Evolutionary conservation across 2,329 filamentous ascomycete species (phyloP).

Genomic region (Cladosporium colombiae): DNA sequence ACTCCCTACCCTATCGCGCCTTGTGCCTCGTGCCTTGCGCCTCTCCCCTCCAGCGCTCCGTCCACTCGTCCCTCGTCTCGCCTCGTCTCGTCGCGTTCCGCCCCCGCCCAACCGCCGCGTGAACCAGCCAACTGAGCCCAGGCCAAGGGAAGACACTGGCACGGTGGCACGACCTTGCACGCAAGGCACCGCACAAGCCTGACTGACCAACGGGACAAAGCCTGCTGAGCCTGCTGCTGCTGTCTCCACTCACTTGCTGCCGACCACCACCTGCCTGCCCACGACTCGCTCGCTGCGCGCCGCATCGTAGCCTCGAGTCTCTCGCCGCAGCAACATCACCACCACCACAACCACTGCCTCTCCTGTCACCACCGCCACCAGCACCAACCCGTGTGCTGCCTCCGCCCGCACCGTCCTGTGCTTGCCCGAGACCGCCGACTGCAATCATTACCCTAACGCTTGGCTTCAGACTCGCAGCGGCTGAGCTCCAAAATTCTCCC

Average conservation of each 20-base stretch:
- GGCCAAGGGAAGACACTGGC: slow-evolving; percentile 2
- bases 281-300: neutral
- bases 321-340: neutral
- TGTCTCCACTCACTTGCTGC: slow-evolving; percentile 5
- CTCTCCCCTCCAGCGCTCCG: neutral
- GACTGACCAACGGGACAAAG: slow-evolving; percentile 11
- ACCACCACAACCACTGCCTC: neutral
- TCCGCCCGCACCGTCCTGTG: neutral
- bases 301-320: neutral
- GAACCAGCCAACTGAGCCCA: slow-evolving; percentile 3
- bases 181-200: slow-evolving; percentile 12
- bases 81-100: slow-evolving; percentile 1
- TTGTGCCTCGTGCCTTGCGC: neutral
- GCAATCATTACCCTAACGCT: neutral
- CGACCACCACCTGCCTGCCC: slow-evolving; percentile 1
- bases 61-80: slow-evolving; percentile 2
- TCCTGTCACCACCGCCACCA: neutral
- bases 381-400: neutral
- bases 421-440: slow-evolving; percentile 1
- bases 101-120: slow-evolving; percentile 4
- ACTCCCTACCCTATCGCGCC: neutral
- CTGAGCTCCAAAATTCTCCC: slow-evolving; percentile 1
- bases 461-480: slow-evolving; percentile 12
- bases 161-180: slow-evolving; percentile 5
- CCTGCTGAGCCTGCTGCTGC: slow-evolving; percentile 10